Base-by-base conservation (phyloP, 352 stramenopile species). In the Phytophthora litchii region DNA sequence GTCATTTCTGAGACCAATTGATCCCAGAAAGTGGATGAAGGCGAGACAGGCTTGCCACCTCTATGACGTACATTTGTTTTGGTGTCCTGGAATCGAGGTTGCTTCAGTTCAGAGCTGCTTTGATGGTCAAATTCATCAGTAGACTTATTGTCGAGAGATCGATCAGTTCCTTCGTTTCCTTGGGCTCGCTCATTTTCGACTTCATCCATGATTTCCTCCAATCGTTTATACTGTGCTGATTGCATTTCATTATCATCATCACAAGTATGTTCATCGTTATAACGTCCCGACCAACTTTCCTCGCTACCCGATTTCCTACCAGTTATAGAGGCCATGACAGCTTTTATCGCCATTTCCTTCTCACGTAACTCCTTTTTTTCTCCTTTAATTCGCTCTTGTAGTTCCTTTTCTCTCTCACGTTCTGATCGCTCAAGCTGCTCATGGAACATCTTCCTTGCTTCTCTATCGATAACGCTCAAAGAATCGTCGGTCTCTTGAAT, bases 401-500 rank as follows among this genome's bases (percentile, higher is more conserved):
- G 23, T 16, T 54, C 21, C n/a, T 54, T 38, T 11, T 76, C 60
- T 29, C 51, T 63, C 21, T 60, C 25, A 11, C 31, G 51, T 20
- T 65, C 42, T 13, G 46, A 42, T 36, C 45, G 55, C 19, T 83
- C 60, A 2, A 41, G 20, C 41, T 89, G 80, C 46, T 89, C 64
- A 7, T 75, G 21, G 8, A 72, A 89, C 11, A 86, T n/a, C 17
- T 68, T 68, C 37, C 76, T 74, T 16, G 83, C 83, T 21, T 68
- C 61, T 23, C 74, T 58, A 17, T 90, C 70, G 38, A 92, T 72
- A 8, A 92, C 80, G 53, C 80, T 92, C 7, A 92, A 70, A n/a
- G 82, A 89, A 52, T 90, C 83, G 23, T 92, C 80, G 2, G 74
- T 76, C 34, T 86, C 78, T 23, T 68, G 54, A 16, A 90, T 71